Conservation (phyloP, 1,139 yeast genomes). For the Entelexis sorbosivorans region DNA sequence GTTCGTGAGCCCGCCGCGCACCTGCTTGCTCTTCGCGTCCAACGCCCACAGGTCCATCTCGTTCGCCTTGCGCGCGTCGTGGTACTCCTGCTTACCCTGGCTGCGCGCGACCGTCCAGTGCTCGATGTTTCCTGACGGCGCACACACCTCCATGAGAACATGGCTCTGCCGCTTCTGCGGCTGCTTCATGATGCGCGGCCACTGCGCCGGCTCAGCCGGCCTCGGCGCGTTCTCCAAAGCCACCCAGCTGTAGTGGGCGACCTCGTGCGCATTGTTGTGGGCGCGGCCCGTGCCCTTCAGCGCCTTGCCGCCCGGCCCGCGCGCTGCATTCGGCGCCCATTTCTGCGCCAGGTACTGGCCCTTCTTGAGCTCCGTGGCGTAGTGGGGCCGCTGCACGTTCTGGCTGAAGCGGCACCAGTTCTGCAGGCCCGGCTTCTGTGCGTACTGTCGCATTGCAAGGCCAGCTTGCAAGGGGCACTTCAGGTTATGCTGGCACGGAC, state of each 20-base stretch:
- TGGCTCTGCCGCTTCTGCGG: conserved; percentile 79
- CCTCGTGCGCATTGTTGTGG: conserved; percentile 59
- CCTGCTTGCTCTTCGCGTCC: conserved; percentile 51
- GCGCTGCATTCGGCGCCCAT: conserved; percentile 56
- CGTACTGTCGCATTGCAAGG: conserved; percentile 46
- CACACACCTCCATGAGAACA: conserved; percentile 69
- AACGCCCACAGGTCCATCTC: conserved; percentile 89
- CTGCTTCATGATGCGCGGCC: conserved; percentile 53
- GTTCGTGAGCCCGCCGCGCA: conserved; percentile 21
- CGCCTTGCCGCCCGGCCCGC: conserved; percentile 32
- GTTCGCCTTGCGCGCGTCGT: conserved; percentile 75
- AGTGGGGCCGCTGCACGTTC: conserved; percentile 65
- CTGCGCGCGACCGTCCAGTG: conserved; percentile 83
- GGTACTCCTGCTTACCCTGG: conserved; percentile 61
- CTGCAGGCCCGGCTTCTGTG: conserved; percentile 21
- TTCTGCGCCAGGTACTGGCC: conserved; percentile 63
- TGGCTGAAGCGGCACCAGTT: conserved; percentile 68
- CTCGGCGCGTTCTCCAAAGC: conserved; percentile 49
- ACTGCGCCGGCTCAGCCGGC: neutral
- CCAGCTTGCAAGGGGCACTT: conserved; percentile 75
- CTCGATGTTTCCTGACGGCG: conserved; percentile 67
- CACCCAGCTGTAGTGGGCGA: conserved; percentile 65
- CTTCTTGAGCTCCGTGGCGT: conserved; percentile 65
- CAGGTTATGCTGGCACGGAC: conserved; percentile 87
- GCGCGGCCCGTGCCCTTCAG: conserved; percentile 62